Evolutionary conservation across 352 stramenopile genomes (phyloP), one percentile per base, ranked within the genome.

Genomic region (Globisporangium yorkense): DNA sequence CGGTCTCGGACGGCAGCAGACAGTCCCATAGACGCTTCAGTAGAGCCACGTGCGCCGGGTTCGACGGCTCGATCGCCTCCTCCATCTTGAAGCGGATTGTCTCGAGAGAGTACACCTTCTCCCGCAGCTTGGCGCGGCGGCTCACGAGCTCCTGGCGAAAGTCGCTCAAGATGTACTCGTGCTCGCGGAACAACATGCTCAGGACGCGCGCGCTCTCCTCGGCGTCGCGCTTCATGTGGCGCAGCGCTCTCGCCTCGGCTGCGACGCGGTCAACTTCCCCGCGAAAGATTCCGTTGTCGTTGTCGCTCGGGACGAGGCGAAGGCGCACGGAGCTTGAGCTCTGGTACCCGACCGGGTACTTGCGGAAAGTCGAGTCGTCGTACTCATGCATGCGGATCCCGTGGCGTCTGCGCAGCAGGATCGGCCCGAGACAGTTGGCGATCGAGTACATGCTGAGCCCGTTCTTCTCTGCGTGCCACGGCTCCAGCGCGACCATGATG

Each of bases 301-400:
- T 69, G 21, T 84, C 64, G 21, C 37, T 58, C 12, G 74, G 65
- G 43, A 87, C 66, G 56, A 89, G 58, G 3, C 78, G 81, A 15
- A 69, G 77, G 12, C 78, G 81, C 41, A 86, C 71, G 1, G 75
- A 74, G 15, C 56, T 70, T 16, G 68, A 54, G 54, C 75, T 71
- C 40, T 91, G 77, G 57, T 77, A 87, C 1, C 80, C 84, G 5
- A 92, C 72, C 0, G 84, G 81, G 59, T 92, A 92, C 61, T 88
- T 89, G 43, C 82, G 76, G 47, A 69, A 76, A 13, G 49, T 70
- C 4, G 82, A 57, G 54, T 94, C 80, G 24, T 92, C 84, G 53
- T 89, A 87, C 57, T 88, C 75, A 50, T 84, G 70, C 58, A 90
- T 88, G n/a, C 71, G 75, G 33, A 72, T 56, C 12, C 60, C 54